A percentile compares a stretch with the other conserved stretches of the same genome.
Conservation (phyloP, 768 basidiomycete species). For the Exidia glandulosa region DNA sequence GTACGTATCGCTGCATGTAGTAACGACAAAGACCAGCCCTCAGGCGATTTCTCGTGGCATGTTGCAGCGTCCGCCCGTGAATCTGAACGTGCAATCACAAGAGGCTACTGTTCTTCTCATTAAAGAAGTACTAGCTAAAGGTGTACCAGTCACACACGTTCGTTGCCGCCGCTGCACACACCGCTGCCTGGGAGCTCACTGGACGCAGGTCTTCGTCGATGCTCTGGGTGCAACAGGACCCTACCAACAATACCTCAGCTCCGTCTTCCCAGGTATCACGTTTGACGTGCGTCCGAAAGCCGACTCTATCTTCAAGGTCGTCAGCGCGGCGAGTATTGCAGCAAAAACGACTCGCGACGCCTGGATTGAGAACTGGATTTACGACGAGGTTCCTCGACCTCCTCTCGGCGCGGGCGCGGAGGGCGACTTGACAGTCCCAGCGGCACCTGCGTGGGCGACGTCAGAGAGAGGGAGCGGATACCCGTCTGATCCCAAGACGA, state of each 20-base stretch:
- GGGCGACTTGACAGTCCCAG: neutral
- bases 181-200: neutral
- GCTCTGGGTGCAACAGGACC: constrained; percentile 80
- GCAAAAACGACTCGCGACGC: constrained; percentile 94
- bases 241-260: constrained; percentile 76
- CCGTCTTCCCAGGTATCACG: constrained; percentile 67
- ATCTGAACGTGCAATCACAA: constrained; percentile 81
- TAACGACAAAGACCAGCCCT: constrained; percentile 39
- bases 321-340: constrained; percentile 94
- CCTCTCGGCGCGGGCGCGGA: constrained; percentile 8
- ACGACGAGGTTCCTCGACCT: constrained; percentile 40
- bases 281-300: constrained; percentile 92
- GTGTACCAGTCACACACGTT: constrained; percentile 72
- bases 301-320: constrained; percentile 93
- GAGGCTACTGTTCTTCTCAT: constrained; percentile 87
- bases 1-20: neutral
- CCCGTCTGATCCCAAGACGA: constrained; percentile 89
- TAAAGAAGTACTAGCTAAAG: constrained; percentile 67
- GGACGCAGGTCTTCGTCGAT: constrained; percentile 76
- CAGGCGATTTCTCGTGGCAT: constrained; percentile 87
- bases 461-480: constrained; percentile 69
- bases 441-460: constrained; percentile 5
- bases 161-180: constrained; percentile 5
- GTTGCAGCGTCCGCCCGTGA: constrained; percentile 71
- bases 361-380: constrained; percentile 79